Conservation (phyloP, 2,329 filamentous ascomycete species). For the Phaeosphaeriaceae sp. region DNA sequence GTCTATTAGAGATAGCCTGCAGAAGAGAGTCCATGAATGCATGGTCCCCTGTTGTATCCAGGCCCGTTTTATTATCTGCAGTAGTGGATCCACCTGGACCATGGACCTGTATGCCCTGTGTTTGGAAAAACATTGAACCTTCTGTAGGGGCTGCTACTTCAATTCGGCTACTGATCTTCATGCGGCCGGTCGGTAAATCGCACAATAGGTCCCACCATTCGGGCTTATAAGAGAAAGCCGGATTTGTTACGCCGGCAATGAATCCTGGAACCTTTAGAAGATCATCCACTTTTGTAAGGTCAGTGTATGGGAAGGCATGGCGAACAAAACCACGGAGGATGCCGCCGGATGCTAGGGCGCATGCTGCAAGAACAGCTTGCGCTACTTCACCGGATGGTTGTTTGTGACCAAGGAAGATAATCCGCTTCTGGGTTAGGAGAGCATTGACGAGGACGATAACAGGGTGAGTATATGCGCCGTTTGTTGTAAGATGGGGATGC, state of each 20-base stretch:
- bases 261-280: slow-evolving; percentile 95
- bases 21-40: slow-evolving; percentile 88
- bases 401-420: slow-evolving; percentile 95
- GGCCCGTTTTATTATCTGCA: slow-evolving; percentile 42
- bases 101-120: slow-evolving; percentile 58
- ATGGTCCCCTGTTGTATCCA: slow-evolving; percentile 82
- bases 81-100: slow-evolving; percentile 19
- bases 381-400: slow-evolving; percentile 94
- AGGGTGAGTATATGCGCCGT: slow-evolving; percentile 86
- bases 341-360: slow-evolving; percentile 89
- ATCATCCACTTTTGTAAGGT: slow-evolving; percentile 97
- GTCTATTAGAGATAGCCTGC: slow-evolving; percentile 80
- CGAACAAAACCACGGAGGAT: slow-evolving; percentile 92
- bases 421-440: slow-evolving; percentile 91
- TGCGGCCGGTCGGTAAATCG: slow-evolving; percentile 86
- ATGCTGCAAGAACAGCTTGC: slow-evolving; percentile 97
- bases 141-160: slow-evolving; percentile 83
- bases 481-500: slow-evolving; percentile 92
- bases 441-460: slow-evolving; percentile 95
- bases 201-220: slow-evolving; percentile 99
- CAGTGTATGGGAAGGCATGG: slow-evolving; percentile 97
- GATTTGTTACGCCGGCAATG: slow-evolving; percentile 97
- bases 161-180: slow-evolving; percentile 92
- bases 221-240: slow-evolving; percentile 89
- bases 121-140: slow-evolving; percentile 84